Base-by-base conservation (phyloP, 768 basidiomycete species). In the Ramaria rubella region DNA sequence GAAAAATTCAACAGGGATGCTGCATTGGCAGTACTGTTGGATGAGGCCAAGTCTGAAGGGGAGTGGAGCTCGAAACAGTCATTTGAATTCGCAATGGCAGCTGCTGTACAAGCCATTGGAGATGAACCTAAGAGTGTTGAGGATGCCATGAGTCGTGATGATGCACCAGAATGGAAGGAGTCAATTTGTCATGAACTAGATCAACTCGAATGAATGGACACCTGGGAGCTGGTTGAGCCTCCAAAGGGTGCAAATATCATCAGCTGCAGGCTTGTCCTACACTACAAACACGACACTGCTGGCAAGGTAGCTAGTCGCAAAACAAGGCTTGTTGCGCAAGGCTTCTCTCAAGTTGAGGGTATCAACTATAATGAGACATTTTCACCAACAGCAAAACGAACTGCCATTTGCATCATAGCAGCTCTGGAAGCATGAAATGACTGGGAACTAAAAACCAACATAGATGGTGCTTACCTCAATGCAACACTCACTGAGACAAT, bases 221-320 rank as follows among this genome's bases (percentile, higher is more conserved):
- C 69, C 2, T 77, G 71, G 70, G 54, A 60, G 2, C 23, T 70
- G 1, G 67, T 67, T 1, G 43, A 60, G 1, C 27, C 62, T 14
- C 74, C 75, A 0, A 31, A 54, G 0, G 66, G 62, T 2, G 48
- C 51, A 8, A 73, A 72, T 15, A 40, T 72, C 17, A 62, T 78
- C 6, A 62, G 67, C 1, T 65, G 62, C 17, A 67, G 69, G 17
- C 78, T 74, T 74, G 74, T 79, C 5, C 79, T 70, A 59, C 59
- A 60, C 15, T 58, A 67, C 29, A 81, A 81, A 61, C 52, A 63
- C 26, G 71, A 76, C 55, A 58, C 65, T 0, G 40, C 60, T 1
- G 75, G 77, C 12, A 49, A 62, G 0, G 64, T 77, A 27, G 54
- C 59, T 2, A 61, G 66, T 5, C 72, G 19, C 38, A 40, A 40